These are phyloP conservation scores for Ramaria rubella DNA, from an alignment of 768 basidiomycete genomes.

Conservation along the genomic window DNA sequence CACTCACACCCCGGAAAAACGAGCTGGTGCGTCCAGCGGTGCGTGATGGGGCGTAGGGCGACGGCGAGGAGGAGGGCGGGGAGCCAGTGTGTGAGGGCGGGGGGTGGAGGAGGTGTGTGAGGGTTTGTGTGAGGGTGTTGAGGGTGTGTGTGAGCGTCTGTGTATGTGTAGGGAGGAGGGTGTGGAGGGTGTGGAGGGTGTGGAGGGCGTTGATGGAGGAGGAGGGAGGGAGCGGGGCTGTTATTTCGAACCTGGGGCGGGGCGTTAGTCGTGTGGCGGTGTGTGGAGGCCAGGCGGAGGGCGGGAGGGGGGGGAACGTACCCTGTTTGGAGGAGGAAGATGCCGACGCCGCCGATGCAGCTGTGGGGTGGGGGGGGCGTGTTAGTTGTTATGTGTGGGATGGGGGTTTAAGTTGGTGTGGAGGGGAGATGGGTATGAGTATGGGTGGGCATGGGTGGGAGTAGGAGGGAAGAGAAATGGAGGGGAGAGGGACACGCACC, in stretches of 20 bases:
- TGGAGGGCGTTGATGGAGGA: constrained; percentile 59
- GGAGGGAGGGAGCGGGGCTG: constrained; percentile 71
- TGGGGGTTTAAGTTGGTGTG: too few relatives aligned
- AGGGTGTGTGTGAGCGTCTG: constrained; percentile 66
- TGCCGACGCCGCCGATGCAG: constrained; percentile 93
- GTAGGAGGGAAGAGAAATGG: constrained; percentile 6
- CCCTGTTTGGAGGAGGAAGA: constrained; percentile 89
- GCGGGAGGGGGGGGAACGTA: constrained; percentile 27
- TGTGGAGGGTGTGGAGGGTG: constrained; percentile 62
- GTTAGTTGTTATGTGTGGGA: neutral
- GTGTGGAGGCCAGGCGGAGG: neutral
- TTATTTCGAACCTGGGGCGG: constrained; percentile 63
- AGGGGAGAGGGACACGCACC: constrained; percentile 44
- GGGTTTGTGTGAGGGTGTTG: constrained; percentile 57
- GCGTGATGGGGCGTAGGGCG: constrained; percentile 72
- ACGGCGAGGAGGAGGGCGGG: constrained; percentile 73
- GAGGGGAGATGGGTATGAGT: constrained; percentile 6
- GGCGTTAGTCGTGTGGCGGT: too few relatives aligned
- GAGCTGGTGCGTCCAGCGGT: constrained; percentile 76
- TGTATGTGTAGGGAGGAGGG: constrained; percentile 55
- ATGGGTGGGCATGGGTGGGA: neutral
- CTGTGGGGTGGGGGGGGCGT: constrained; percentile 29
- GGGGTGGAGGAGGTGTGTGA: constrained; percentile 54
- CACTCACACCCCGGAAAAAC: constrained; percentile 81
- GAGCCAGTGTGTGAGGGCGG: constrained; percentile 70